Evolutionary conservation across 176 grass and related monocot genomes (phyloP).

Genomic region (Ensete ventricosum): DNA sequence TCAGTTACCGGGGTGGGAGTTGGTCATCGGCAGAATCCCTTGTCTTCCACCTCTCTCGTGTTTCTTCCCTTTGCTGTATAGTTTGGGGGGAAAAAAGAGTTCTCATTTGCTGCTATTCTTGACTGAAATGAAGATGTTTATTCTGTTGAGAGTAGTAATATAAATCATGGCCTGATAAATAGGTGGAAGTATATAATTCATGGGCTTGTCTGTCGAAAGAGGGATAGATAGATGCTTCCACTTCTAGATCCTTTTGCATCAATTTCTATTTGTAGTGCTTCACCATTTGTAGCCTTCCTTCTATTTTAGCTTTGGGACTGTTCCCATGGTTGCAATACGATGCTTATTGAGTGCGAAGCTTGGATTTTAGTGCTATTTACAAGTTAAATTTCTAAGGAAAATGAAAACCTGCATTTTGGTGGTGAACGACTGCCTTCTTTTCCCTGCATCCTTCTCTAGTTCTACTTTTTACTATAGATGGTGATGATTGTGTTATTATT

Average conservation of each 20-base stretch:
- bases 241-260: not conserved
- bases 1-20: not conserved
- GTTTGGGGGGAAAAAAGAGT: not conserved
- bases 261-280: not conserved
- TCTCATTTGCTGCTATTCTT: not conserved
- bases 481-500: not conserved
- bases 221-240: too few relatives aligned
- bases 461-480: not conserved
- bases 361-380: not conserved
- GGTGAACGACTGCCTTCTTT: not conserved
- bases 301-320: not conserved
- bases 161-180: too few relatives aligned
- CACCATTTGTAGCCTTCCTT: not conserved
- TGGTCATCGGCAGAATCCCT: not conserved
- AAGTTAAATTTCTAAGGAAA: not conserved
- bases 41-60: not conserved
- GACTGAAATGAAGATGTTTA: not conserved
- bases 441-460: not conserved
- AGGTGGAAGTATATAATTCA: too few relatives aligned
- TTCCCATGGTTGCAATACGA: not conserved
- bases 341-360: not conserved
- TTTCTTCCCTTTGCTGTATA: too few relatives aligned
- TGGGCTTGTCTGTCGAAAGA: too few relatives aligned
- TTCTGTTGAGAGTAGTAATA: not conserved
- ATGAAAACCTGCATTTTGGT: not conserved